Conservation (phyloP, 305 asterid genomes). For the Fraxinus platypoda region DNA sequence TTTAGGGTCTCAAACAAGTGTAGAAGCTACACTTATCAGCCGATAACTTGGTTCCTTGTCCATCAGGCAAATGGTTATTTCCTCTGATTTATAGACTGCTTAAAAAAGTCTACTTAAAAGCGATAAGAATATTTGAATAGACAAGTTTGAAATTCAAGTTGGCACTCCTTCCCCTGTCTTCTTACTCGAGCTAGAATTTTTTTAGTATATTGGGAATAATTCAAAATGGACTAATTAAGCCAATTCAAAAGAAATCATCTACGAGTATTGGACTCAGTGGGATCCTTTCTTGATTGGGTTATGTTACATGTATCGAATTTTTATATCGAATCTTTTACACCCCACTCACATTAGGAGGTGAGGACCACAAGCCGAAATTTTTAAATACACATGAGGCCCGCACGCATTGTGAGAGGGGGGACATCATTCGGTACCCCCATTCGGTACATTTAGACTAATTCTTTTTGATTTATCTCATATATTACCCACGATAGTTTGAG, state of each 20-base stretch:
- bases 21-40: background rate
- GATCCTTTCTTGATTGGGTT: background rate
- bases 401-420: too few relatives aligned
- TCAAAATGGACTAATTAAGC: background rate
- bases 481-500: background rate
- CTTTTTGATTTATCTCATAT: background rate
- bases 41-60: background rate
- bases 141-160: background rate
- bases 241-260: background rate
- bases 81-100: background rate
- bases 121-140: background rate
- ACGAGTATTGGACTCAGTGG: background rate
- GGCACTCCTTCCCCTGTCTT: background rate
- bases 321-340: too few relatives aligned
- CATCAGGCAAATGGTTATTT: background rate
- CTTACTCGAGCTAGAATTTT: background rate
- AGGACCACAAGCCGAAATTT: too few relatives aligned
- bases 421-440: too few relatives aligned
- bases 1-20: too few relatives aligned
- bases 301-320: too few relatives aligned
- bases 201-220: background rate
- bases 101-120: background rate
- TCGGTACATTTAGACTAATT: too few relatives aligned
- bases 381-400: too few relatives aligned
- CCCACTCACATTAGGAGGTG: too few relatives aligned